Conservation (phyloP, 148 eudicot species). For the Agrostemma githago region DNA sequence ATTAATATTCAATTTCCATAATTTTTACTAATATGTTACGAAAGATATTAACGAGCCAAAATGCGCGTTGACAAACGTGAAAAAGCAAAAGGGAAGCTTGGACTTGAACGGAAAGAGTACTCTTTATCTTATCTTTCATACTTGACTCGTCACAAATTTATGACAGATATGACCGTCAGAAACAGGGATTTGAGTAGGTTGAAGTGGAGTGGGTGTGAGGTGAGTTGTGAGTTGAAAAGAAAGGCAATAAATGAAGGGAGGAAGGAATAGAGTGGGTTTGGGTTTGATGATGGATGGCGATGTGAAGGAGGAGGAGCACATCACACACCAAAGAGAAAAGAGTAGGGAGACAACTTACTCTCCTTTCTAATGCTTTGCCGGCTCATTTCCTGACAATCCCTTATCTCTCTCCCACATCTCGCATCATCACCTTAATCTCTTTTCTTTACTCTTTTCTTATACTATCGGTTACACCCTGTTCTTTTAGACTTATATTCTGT, state of each 20-base stretch:
- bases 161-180: not conserved
- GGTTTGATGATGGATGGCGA: conserved; percentile 1
- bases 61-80: no score
- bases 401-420: not conserved
- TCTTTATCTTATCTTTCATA: no score
- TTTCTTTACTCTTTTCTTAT: not conserved
- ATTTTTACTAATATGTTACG: no score
- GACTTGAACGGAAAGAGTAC: no score
- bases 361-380: conserved; percentile 44
- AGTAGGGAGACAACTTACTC: conserved; percentile 51
- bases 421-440: conserved; percentile 4
- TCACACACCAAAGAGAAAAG: conserved; percentile 20
- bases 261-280: not conserved
- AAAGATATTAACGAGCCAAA: no score
- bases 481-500: no score
- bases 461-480: not conserved
- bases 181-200: no score
- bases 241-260: not conserved
- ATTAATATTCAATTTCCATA: no score
- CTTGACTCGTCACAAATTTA: not conserved
- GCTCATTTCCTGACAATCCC: conserved; percentile 32
- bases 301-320: conserved; percentile 23
- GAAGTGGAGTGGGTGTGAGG: no score
- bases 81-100: no score
- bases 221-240: not conserved